Evolutionary conservation across 305 asterid genomes (phyloP).

Genomic region (Rubia balearica): DNA sequence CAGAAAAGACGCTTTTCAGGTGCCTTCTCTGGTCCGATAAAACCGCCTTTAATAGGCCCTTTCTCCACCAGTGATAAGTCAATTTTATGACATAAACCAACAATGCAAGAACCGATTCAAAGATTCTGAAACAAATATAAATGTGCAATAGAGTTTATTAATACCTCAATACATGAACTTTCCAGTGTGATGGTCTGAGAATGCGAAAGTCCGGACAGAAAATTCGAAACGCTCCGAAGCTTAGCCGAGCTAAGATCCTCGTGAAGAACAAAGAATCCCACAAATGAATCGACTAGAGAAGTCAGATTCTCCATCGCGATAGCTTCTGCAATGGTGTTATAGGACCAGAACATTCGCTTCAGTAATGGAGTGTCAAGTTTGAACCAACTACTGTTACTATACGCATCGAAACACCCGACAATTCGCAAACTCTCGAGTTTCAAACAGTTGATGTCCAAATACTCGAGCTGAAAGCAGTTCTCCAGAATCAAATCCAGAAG

Average conservation of each 20-base stretch:
- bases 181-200: slow-evolving; percentile 50
- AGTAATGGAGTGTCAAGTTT: slow-evolving; percentile 48
- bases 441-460: slow-evolving; percentile 35
- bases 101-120: background rate
- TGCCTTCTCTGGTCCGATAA: too few relatives aligned
- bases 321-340: slow-evolving; percentile 47
- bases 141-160: background rate
- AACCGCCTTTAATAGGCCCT: too few relatives aligned
- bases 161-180: slow-evolving; percentile 56
- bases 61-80: too few relatives aligned
- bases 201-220: slow-evolving; percentile 51
- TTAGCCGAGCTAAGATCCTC: slow-evolving; percentile 38
- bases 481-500: slow-evolving; percentile 43
- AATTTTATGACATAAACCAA: too few relatives aligned
- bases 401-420: slow-evolving; percentile 46
- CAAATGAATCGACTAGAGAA: slow-evolving; percentile 38
- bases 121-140: background rate
- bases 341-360: slow-evolving; percentile 41
- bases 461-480: slow-evolving; percentile 44
- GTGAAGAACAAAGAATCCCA: slow-evolving; percentile 37
- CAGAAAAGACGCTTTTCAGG: too few relatives aligned
- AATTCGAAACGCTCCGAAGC: slow-evolving; percentile 39
- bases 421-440: slow-evolving; percentile 44
- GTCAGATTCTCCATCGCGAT: slow-evolving; percentile 34
- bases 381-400: slow-evolving; percentile 32